Percentiles rank a stretch among this genome's conserved stretches.
Conservation (phyloP, 169 alveolate species). For the Blepharisma undulans region DNA sequence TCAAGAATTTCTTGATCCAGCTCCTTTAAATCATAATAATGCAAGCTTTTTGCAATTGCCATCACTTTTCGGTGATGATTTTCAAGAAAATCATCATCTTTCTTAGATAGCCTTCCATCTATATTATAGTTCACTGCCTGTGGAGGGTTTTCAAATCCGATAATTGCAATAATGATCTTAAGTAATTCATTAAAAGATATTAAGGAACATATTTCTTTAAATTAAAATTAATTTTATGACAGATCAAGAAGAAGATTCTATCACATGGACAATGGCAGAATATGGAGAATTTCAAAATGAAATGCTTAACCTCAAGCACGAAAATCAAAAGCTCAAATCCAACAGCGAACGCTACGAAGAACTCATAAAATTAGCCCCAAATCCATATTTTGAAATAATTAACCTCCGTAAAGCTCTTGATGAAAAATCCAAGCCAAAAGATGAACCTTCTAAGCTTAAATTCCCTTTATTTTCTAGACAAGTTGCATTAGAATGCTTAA, state of each 20-base stretch:
- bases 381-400: constrained; percentile 22
- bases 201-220: too few species aligned
- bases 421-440: not conserved
- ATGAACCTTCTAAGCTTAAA: not conserved
- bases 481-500: not conserved
- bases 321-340: not conserved
- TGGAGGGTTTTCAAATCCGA: too few species aligned
- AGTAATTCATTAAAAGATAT: too few species aligned
- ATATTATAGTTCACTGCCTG: too few species aligned
- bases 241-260: constrained; percentile 29
- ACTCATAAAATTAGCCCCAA: not conserved
- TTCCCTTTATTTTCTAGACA: constrained; percentile 14
- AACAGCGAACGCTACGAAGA: not conserved
- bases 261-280: constrained; percentile 34
- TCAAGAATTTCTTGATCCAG: too few species aligned
- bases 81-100: too few species aligned
- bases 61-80: too few species aligned
- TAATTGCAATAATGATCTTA: too few species aligned
- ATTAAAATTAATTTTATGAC: not conserved
- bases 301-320: constrained; percentile 34
- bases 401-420: not conserved
- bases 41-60: too few species aligned
- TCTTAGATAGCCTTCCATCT: too few species aligned
- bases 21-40: too few species aligned
- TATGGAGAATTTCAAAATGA: constrained; percentile 24